A percentile compares a stretch with the other conserved stretches of the same genome.
Conservation (phyloP, 805 yeast genomes). For the Yamadazyma nakazawae region DNA sequence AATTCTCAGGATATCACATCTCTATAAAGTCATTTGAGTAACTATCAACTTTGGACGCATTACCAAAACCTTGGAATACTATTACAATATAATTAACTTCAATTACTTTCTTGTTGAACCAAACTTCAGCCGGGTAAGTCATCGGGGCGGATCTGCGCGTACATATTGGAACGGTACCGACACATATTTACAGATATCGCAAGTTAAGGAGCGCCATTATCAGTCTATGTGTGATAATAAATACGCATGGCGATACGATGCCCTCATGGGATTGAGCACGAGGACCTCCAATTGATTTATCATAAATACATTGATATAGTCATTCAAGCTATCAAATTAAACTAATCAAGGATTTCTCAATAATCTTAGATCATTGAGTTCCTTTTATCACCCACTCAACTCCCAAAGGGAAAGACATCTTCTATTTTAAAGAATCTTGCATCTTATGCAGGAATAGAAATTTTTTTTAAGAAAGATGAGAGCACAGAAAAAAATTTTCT, state of each 20-base stretch:
- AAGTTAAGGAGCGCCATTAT: not conserved
- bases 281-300: not conserved
- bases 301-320: no score
- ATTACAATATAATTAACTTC: no score
- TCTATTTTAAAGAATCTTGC: not conserved
- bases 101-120: no score
- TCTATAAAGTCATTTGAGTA: no score
- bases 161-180: not conserved
- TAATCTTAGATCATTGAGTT: no score
- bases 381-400: no score
- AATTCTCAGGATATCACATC: no score
- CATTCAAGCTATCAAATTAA: no score
- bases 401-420: no score
- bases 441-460: slow-evolving; percentile 6
- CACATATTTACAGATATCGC: not conserved
- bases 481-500: slow-evolving; percentile 6
- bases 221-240: not conserved
- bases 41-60: no score
- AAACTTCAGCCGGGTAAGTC: slow-evolving; percentile 3
- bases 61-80: no score
- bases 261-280: slow-evolving; percentile 1
- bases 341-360: no score
- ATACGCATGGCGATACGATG: slow-evolving; percentile 1
- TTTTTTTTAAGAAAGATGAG: slow-evolving; percentile 5
- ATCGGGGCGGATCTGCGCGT: slow-evolving; percentile 3